phyloP scores from a whole-genome alignment of 2,329 filamentous ascomycete species.

The Colletotrichum sp. region DNA sequence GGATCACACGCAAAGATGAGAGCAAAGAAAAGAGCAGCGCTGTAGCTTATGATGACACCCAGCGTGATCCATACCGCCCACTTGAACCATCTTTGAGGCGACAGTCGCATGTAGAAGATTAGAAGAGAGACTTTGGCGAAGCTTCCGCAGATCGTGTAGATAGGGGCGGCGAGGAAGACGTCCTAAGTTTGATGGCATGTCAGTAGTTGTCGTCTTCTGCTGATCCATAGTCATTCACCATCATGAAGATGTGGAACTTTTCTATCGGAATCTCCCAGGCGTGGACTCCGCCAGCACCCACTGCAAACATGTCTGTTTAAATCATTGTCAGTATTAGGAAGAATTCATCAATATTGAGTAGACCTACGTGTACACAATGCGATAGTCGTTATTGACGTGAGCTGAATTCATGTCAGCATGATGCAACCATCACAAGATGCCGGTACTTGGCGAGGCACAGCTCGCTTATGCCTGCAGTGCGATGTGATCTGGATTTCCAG shows the following conservation, averaged over 20 bases:
- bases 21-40: slow-evolving; percentile 37
- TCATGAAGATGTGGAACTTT: slow-evolving; percentile 28
- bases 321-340: neutral
- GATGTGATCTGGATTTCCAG: neutral
- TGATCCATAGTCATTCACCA: slow-evolving; percentile 16
- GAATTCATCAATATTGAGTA: neutral
- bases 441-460: neutral
- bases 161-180: slow-evolving; percentile 28
- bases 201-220: neutral
- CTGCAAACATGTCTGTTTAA: slow-evolving; percentile 30
- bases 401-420: neutral
- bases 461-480: neutral
- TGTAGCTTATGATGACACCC: slow-evolving; percentile 33
- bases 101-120: slow-evolving; percentile 41
- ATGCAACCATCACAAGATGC: neutral
- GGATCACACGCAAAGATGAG: slow-evolving; percentile 42
- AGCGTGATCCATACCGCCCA: slow-evolving; percentile 31
- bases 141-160: slow-evolving; percentile 38
- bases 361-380: slow-evolving; percentile 1
- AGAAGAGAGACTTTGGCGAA: slow-evolving; percentile 43
- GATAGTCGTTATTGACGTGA: slow-evolving; percentile 4
- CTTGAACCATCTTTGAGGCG: slow-evolving; percentile 38
- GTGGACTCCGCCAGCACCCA: slow-evolving; percentile 30
- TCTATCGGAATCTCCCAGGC: slow-evolving; percentile 34
- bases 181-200: slow-evolving; percentile 20